These are phyloP conservation scores for Aspergillus novofumigatus DNA, from an alignment of 2,329 filamentous ascomycete genomes.

Conservation along the genomic window DNA sequence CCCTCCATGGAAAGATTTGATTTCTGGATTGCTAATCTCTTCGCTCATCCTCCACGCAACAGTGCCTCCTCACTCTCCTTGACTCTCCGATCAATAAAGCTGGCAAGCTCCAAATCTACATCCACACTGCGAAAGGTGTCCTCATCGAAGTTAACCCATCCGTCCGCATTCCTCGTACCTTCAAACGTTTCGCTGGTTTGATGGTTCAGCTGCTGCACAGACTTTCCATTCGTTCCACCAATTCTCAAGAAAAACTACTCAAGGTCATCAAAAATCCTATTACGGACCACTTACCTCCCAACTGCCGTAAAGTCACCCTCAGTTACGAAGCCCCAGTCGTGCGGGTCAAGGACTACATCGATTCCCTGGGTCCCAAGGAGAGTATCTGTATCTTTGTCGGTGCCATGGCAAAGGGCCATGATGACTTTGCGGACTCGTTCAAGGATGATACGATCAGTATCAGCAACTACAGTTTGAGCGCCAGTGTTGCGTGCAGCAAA, in stretches of 20 bases:
- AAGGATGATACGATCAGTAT: constrained; percentile 98
- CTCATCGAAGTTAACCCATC: constrained; percentile 98
- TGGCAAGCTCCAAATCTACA: constrained; percentile 95
- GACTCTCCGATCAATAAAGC: constrained; percentile 99
- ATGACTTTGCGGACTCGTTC: constrained; percentile 90
- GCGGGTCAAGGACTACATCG: constrained; percentile 83
- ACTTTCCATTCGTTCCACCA: constrained; percentile 91
- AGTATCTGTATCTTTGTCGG: constrained; percentile 98
- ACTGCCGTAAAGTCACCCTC: constrained; percentile 95
- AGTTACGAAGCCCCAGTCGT: constrained; percentile 90
- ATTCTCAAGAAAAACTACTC: constrained; percentile 94
- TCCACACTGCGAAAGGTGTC: constrained; percentile 94
- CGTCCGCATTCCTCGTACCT: constrained; percentile 94
- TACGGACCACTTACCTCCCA: constrained; percentile 90
- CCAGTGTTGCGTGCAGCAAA: constrained; percentile 98
- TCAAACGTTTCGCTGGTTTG: constrained; percentile 96
- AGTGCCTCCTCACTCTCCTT: constrained; percentile 95
- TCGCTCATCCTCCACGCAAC: constrained; percentile 8
- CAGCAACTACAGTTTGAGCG: constrained; percentile 95
- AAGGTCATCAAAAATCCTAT: constrained; percentile 98
- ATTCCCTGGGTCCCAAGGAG: constrained; percentile 72
- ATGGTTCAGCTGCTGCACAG: constrained; percentile 98
- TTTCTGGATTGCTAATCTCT: constrained; percentile 1
- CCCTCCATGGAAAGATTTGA: constrained; percentile 3
- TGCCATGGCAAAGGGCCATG: constrained; percentile 95